Evolutionary conservation across 2,329 filamentous ascomycete genomes (phyloP), one percentile per base, ranked within the genome.

Genomic region (Epichloe glyceriae): DNA sequence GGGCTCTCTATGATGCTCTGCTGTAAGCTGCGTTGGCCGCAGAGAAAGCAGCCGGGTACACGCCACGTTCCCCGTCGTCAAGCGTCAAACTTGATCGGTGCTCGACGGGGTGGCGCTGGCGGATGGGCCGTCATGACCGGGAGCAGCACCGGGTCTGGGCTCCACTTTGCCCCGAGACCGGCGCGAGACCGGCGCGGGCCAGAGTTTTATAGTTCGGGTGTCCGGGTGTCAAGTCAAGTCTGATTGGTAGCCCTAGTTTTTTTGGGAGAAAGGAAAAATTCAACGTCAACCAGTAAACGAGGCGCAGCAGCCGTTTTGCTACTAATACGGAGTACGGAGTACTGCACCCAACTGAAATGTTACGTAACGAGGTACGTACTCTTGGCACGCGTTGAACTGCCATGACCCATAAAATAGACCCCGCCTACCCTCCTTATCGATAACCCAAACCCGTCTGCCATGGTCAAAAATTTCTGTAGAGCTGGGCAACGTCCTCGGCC

Each of bases 401-500:
- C 33, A 26, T 19, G 44, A 15, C 33, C 44, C 45, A 37, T 8
- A 3, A 14, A n/a, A 22, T 5, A 3, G 22, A 30, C 22, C 41
- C 38, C 14, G 19, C 37, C 46, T 22, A 40, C 39, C 22, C 15
- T 10, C 4, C 46, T 49, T 52, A 52, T 52, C 50, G 50, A 52
- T 52, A 49, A 46, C 14, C 26, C 40, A 26, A 20, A 45, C 19
- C 26, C 8, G 37, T 17, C 26, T 44, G 20, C 11, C 35, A 15
- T 22, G 30, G 26, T 35, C 41, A 48, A 52, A 52, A 52, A 49
- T 46, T 49, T 52, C 46, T 20, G 8, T 3, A 26, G 26, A 43
- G 30, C 46, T 19, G 17, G 40, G 8, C 33, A 48, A 39, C 14
- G 20, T 26, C n/a, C 20, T 40, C 12, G 33, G 40, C 34, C 8